These are phyloP conservation scores for Phoma sp. DNA, from an alignment of 2,329 filamentous ascomycete genomes.

Conservation along the genomic window DNA sequence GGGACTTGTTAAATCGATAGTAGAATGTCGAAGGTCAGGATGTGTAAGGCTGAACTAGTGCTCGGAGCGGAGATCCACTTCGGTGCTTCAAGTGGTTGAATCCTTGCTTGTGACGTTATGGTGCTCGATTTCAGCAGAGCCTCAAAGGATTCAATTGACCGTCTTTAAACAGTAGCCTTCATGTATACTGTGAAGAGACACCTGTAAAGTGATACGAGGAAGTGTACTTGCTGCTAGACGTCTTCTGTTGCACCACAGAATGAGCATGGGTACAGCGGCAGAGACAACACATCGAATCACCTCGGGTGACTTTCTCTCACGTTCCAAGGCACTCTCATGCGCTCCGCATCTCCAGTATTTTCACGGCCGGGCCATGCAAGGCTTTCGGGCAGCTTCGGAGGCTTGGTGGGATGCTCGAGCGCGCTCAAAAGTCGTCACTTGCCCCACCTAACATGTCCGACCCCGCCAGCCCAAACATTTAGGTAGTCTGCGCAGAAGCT, in stretches of 20 bases:
- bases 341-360: constrained; percentile 36
- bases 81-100: constrained; percentile 2
- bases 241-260: neutral
- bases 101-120: constrained; percentile 19
- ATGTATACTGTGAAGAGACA: no score
- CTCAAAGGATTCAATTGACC: neutral
- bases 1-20: neutral
- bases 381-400: constrained; percentile 17
- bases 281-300: constrained; percentile 2
- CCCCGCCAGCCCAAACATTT: constrained; percentile 40
- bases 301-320: constrained; percentile 16
- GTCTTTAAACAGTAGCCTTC: no score
- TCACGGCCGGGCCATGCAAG: constrained; percentile 34
- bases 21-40: neutral
- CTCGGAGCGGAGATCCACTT: constrained; percentile 19
- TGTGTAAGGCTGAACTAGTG: constrained; percentile 30
- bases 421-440: constrained; percentile 24
- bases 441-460: constrained; percentile 27
- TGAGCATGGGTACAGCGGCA: neutral
- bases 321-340: constrained; percentile 15
- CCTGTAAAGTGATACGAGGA: no score
- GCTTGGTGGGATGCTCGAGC: constrained; percentile 23
- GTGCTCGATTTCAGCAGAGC: constrained; percentile 11
- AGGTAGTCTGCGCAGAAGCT: constrained; percentile 26
- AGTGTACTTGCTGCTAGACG: no score